Percentiles rank a stretch among this genome's conserved stretches.
These are phyloP conservation scores for Lasiosphaeriaceae sp. DNA, from an alignment of 495 filamentous ascomycete genomes.

Conservation along the genomic window DNA sequence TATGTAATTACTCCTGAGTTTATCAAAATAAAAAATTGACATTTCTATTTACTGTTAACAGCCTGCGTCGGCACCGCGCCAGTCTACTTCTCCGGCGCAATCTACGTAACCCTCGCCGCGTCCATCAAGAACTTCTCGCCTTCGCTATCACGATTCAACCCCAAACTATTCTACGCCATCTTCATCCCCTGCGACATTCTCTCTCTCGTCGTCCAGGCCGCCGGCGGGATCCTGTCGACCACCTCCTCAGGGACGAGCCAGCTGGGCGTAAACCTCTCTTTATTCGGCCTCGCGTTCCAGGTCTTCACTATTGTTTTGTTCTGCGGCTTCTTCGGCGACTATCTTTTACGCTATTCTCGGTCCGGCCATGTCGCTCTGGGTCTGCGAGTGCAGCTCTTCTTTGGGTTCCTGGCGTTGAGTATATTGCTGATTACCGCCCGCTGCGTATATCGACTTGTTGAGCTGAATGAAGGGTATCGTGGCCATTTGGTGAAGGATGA, in stretches of 20 bases:
- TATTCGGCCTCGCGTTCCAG: constrained; percentile 43
- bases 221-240: constrained; percentile 45
- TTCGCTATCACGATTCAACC: constrained; percentile 42
- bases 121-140: constrained; percentile 40
- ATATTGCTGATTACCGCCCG: constrained; percentile 40
- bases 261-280: constrained; percentile 46
- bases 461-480: constrained; percentile 44
- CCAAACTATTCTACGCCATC: constrained; percentile 46
- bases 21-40: background rate
- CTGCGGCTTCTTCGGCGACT: constrained; percentile 38
- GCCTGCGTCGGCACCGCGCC: constrained; percentile 50
- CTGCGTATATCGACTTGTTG: constrained; percentile 47
- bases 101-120: constrained; percentile 46
- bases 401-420: constrained; percentile 35
- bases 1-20: background rate
- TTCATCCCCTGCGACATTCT: constrained; percentile 55
- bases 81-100: constrained; percentile 48
- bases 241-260: constrained; percentile 19
- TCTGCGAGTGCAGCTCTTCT: constrained; percentile 33
- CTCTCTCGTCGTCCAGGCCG: constrained; percentile 47
- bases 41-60: background rate
- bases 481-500: constrained; percentile 40
- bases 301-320: constrained; percentile 43
- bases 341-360: constrained; percentile 34
- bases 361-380: background rate